Evolutionary conservation across 192 early-diverging fungal species (phyloP), one percentile per base, ranked within the genome.

Genomic region (Coemansia sp.): DNA sequence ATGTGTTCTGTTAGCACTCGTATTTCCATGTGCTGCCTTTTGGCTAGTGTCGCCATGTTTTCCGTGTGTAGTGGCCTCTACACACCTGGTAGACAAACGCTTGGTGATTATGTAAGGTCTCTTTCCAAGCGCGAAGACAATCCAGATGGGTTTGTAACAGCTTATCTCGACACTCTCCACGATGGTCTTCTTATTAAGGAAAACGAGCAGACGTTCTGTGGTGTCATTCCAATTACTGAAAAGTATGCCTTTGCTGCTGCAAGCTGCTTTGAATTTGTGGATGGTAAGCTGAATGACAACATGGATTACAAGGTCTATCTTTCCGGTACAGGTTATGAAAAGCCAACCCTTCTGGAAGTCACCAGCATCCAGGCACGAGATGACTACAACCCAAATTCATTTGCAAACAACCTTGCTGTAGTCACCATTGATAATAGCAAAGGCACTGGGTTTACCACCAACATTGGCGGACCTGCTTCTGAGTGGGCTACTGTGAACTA

Each of bases 381-480:
- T 4, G 37, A 57, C 9, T 75, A 63, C 25, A 35, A 75, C 35
- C 43, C 62, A 21, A 28, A 49, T n/a, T 63, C 58, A 7, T 75
- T 70, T 66, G 74, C 67, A 37, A 75, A 75, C 39, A 75, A 75
- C 29, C 33, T 75, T 21, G 74, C 67, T 10, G 48, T 75, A 7
- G 16, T 75, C 30, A 39, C 33, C 4, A 57, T 69, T 52, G 35
- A 30, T 15, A 26, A 51, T 18, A 37, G 15, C 31, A 49, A 45
- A 40, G 8, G 1, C 12, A 34, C 8, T 16, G 6, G n/a, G 2
- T 46, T 61, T 18, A 16, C 23, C 15, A 58, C 58, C 30, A 31
- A 33, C 3, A 59, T 72, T 37, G 46, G 63, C 16, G 69, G 61
- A 4, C 49, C 46, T 26, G 61, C 69, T 0, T 45, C 39, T 20